Percentiles rank a stretch among this genome's conserved stretches.
Conservation (phyloP, 2,329 filamentous ascomycete genomes). For the Lecanicillium sp. region DNA sequence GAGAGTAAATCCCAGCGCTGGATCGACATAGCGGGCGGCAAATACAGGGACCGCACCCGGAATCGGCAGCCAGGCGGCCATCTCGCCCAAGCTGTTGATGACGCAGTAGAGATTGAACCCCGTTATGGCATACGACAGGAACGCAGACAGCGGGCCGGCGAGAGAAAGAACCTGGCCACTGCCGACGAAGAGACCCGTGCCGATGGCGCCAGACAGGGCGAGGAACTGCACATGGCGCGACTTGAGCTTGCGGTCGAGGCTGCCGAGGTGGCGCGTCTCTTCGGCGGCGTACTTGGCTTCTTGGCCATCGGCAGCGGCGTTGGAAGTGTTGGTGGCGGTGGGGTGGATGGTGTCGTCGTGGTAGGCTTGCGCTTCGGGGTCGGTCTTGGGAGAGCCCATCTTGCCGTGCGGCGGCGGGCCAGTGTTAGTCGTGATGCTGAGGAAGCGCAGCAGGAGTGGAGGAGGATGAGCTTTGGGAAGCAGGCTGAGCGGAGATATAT, state of each 20-base stretch:
- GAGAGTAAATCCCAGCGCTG: conserved; percentile 38
- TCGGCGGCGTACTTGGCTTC: conserved; percentile 11
- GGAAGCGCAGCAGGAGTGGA: too few relatives aligned
- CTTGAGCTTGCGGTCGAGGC: conserved; percentile 29
- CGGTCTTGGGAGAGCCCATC: not conserved
- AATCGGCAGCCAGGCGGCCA: conserved; percentile 55
- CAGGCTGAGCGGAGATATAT: too few relatives aligned
- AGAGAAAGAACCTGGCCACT: conserved; percentile 35
- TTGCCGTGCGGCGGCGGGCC: too few relatives aligned
- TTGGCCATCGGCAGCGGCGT: not conserved
- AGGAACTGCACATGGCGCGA: conserved; percentile 35
- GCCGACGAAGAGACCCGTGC: conserved; percentile 36
- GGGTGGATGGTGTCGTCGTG: conserved; percentile 3
- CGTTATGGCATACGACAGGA: conserved; percentile 33
- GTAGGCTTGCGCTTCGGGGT: not conserved
- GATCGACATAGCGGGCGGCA: conserved; percentile 39
- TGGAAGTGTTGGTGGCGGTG: not conserved
- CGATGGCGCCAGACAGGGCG: conserved; percentile 32
- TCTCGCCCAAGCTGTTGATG: conserved; percentile 44
- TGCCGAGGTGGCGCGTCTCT: conserved; percentile 23
- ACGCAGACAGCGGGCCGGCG: conserved; percentile 32
- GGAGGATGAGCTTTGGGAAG: too few relatives aligned
- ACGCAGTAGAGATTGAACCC: conserved; percentile 41
- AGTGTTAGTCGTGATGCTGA: too few relatives aligned
- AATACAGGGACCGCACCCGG: conserved; percentile 45